These are phyloP conservation scores for Chytriomyces sp. DNA, from an alignment of 192 early-diverging fungal species.

Conservation along the genomic window DNA sequence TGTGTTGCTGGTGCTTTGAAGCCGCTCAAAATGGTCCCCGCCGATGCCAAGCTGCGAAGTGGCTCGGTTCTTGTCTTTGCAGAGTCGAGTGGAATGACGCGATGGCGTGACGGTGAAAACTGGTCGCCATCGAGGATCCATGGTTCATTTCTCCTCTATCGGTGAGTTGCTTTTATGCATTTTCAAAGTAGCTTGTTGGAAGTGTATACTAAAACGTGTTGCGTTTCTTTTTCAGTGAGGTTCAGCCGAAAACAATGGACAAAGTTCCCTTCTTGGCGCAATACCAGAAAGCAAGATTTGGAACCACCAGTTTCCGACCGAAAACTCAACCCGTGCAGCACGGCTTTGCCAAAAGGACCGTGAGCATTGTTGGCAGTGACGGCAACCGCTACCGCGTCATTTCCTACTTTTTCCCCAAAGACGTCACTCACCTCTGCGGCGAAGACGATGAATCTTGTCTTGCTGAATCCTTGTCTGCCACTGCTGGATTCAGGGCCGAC, in stretches of 20 bases:
- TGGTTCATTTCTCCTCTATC: conserved; percentile 15
- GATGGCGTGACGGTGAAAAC: conserved; percentile 15
- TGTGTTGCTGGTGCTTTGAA: conserved; percentile 5
- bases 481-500: too few relatives aligned
- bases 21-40: conserved; percentile 12
- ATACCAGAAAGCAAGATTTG: conserved; percentile 5
- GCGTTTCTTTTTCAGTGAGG: background rate
- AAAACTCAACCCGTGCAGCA: conserved; percentile 11
- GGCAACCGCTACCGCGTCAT: conserved; percentile 1
- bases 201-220: background rate
- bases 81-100: conserved; percentile 2
- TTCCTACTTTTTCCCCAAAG: background rate
- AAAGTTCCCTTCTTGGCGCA: background rate
- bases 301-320: conserved; percentile 9
- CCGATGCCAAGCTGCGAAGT: conserved; percentile 3
- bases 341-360: conserved; percentile 18
- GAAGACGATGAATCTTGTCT: background rate
- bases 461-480: too few relatives aligned
- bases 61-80: conserved; percentile 19
- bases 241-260: background rate
- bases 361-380: conserved; percentile 23
- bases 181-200: background rate
- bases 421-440: background rate
- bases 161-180: background rate
- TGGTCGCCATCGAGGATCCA: conserved; percentile 26